Conservation (phyloP, 345 rosid genomes). For the Brassica cretica region DNA sequence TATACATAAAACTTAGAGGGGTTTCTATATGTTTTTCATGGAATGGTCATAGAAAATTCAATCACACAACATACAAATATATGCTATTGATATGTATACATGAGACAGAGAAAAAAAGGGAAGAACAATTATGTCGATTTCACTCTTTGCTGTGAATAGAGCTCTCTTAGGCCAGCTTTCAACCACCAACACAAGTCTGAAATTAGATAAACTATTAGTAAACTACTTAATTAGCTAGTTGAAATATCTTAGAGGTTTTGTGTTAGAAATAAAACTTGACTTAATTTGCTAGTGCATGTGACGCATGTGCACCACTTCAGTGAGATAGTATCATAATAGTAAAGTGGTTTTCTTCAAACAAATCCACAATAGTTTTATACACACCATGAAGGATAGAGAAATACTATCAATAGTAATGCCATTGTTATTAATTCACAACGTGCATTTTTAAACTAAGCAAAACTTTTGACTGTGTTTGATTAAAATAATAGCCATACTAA, state of each 20-base stretch:
- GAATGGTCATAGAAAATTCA: background rate
- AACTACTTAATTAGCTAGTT: conserved; percentile 18
- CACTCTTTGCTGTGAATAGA: conserved; percentile 30
- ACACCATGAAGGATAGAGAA: background rate
- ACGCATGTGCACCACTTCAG: conserved; percentile 41
- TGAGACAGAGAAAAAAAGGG: background rate
- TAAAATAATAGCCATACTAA: background rate
- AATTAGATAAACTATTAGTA: background rate
- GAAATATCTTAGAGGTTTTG: conserved; percentile 18
- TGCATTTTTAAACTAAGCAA: conserved; percentile 26
- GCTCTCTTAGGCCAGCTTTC: conserved; percentile 36
- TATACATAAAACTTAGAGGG: background rate
- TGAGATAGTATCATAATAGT: conserved; percentile 17
- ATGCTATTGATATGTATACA: background rate
- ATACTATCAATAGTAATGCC: background rate
- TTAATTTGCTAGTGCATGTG: conserved; percentile 42
- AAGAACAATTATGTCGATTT: conserved; percentile 23
- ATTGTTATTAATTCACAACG: conserved; percentile 15
- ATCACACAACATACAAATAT: background rate
- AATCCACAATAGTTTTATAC: background rate
- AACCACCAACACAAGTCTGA: conserved; percentile 21
- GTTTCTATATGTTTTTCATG: background rate
- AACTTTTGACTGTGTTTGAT: conserved; percentile 20
- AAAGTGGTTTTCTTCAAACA: background rate
- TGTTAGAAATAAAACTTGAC: background rate